Conservation (phyloP, 768 basidiomycete species). For the Agaricus subrufescens region DNA sequence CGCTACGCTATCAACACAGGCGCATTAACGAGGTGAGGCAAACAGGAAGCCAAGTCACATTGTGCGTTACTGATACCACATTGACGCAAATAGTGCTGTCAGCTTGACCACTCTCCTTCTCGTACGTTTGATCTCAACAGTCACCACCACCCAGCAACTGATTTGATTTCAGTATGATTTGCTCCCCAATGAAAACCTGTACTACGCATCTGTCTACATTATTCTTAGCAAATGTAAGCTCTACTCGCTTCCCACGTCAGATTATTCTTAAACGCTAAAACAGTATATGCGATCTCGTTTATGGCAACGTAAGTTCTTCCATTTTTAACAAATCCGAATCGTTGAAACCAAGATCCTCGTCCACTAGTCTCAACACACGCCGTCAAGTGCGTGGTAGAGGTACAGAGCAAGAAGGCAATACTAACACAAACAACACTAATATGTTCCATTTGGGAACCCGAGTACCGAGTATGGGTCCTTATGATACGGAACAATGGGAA, state of each 20-base stretch:
- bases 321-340: neutral
- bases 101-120: conserved; percentile 50
- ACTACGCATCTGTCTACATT: conserved; percentile 60
- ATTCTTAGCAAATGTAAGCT: conserved; percentile 59
- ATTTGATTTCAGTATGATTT: conserved; percentile 45
- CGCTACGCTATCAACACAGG: conserved; percentile 67
- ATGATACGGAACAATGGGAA: conserved; percentile 30
- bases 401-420: conserved; percentile 42
- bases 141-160: neutral
- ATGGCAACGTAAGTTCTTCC: conserved; percentile 51
- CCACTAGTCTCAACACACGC: conserved; percentile 54
- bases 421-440: conserved; percentile 37
- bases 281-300: conserved; percentile 62
- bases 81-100: conserved; percentile 26
- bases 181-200: conserved; percentile 48
- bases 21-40: conserved; percentile 48
- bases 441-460: conserved; percentile 47
- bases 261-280: neutral
- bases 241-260: neutral
- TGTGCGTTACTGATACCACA: neutral
- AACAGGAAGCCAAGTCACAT: neutral
- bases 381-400: conserved; percentile 48
- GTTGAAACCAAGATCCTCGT: neutral
- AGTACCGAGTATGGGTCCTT: conserved; percentile 33
- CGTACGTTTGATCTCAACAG: conserved; percentile 29